Percentiles rank a stretch among this genome's conserved stretches.
These are phyloP conservation scores for Lipomyces mesembrius DNA, from an alignment of 805 yeast genomes.

Conservation along the genomic window DNA sequence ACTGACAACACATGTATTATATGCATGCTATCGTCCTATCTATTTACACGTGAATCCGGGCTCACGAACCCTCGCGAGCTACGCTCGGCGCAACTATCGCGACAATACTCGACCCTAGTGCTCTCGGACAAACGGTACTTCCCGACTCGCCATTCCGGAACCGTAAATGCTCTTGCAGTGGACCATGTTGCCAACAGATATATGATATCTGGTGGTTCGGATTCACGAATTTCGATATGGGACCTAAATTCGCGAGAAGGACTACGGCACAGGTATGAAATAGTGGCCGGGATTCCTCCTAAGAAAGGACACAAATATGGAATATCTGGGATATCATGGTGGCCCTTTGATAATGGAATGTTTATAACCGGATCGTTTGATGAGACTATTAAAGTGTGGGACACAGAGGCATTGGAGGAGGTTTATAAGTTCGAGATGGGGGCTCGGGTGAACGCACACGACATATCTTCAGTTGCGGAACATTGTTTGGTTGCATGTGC, in stretches of 20 bases:
- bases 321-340: constrained; percentile 78
- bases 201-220: constrained; percentile 74
- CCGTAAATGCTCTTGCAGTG: constrained; percentile 65
- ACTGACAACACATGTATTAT: neutral
- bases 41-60: constrained; percentile 36
- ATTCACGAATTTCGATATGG: constrained; percentile 71
- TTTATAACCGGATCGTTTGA: constrained; percentile 84
- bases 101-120: constrained; percentile 29
- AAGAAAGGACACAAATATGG: constrained; percentile 66
- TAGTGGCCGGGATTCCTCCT: constrained; percentile 32
- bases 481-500: constrained; percentile 71
- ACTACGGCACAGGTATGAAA: constrained; percentile 31
- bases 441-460: constrained; percentile 68
- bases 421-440: constrained; percentile 70
- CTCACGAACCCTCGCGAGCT: constrained; percentile 33
- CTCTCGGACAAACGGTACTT: constrained; percentile 37
- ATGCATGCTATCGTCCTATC: constrained; percentile 34
- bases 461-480: constrained; percentile 52
- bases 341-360: constrained; percentile 87
- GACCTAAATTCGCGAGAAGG: constrained; percentile 51
- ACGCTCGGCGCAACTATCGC: constrained; percentile 28
- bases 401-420: constrained; percentile 64
- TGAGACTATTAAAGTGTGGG: constrained; percentile 78
- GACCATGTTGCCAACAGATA: constrained; percentile 54
- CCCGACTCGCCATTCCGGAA: constrained; percentile 45